Base-by-base conservation (phyloP, 2,329 filamentous ascomycete species). In the Achaetomium macrosporum region DNA sequence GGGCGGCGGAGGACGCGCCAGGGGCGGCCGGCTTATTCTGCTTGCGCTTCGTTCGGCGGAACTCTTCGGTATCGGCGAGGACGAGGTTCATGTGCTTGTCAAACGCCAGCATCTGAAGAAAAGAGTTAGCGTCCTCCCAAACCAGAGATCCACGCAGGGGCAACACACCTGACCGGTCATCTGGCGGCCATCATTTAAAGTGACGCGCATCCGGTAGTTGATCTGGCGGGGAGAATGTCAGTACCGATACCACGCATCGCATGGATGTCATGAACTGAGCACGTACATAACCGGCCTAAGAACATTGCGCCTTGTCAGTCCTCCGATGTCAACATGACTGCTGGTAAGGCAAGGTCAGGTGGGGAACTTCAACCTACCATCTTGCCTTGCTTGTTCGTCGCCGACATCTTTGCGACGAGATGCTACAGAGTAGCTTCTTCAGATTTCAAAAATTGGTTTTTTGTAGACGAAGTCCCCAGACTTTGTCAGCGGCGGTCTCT, bases 51-150 rank as follows among this genome's bases (percentile, higher is more conserved):
- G 92, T 85, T 68, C 87, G 87, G 69, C 91, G 88, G 73, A 96
- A 96, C 72, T 97, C 92, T 81, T 99, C 93, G 62, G 93, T 97
- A 68, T 99, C 93, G 73, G 92, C 93, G 58, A 99, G 87, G 57
- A 99, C 93, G 61, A 99, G 83, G 72, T 99, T 99, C 93, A 99
- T 99, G 73, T 99, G 93, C 90, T 97, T 97, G 73, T 99, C 93
- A 67, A 97, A 99, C 50, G 93, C 93, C 63, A 99, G 82, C 89
- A 99, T 96, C 72, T 97, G 90, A 57, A 91, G 1, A 8, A 17
- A 19, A 2, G 13, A 10, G 42, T 57, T n/a, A 57, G 50, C 25
- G 33, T 29, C 5, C 11, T 37, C 2, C n/a, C 20, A 29, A 5
- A 33, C 6, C 5, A 31, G 9, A 35, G 6, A 35, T 17, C 8